Evolutionary conservation across 2,329 filamentous ascomycete species (phyloP).

Genomic region (Cordyceps cicadae): DNA sequence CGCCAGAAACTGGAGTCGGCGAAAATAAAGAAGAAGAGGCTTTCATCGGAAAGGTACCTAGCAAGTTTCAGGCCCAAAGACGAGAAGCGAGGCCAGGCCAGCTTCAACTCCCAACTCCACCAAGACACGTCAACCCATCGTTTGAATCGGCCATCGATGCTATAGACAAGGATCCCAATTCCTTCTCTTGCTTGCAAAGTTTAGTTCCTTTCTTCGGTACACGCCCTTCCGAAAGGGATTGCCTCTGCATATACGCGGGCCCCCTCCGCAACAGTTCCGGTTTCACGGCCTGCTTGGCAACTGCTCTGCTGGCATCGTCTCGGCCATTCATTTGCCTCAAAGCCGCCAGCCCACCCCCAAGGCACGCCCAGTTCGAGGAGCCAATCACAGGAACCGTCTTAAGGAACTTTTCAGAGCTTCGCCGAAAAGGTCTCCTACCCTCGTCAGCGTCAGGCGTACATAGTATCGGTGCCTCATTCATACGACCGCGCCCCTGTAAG

Average conservation of each 20-base stretch:
- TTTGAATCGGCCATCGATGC: not conserved
- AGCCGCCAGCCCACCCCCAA: not conserved
- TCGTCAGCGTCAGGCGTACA: not conserved
- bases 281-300: not conserved
- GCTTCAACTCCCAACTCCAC: slow-evolving; percentile 3
- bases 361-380: not conserved
- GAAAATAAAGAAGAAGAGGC: not conserved
- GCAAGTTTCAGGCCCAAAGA: not conserved
- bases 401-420: not conserved
- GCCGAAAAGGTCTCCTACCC: not conserved
- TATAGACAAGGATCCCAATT: slow-evolving; percentile 2
- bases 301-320: not conserved
- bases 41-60: not conserved
- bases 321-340: not conserved
- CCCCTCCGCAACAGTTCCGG: not conserved
- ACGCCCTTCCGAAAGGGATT: not conserved
- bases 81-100: not conserved
- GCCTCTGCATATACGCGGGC: not conserved
- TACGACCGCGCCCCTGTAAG: not conserved
- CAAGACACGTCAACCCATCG: not conserved
- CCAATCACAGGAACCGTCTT: slow-evolving; percentile 1
- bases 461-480: not conserved
- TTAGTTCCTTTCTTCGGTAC: not conserved
- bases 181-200: not conserved
- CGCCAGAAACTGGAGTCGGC: not conserved